These are phyloP conservation scores for Rhinocladiella similis DNA, from an alignment of 2,329 filamentous ascomycete genomes.

Conservation along the genomic window DNA sequence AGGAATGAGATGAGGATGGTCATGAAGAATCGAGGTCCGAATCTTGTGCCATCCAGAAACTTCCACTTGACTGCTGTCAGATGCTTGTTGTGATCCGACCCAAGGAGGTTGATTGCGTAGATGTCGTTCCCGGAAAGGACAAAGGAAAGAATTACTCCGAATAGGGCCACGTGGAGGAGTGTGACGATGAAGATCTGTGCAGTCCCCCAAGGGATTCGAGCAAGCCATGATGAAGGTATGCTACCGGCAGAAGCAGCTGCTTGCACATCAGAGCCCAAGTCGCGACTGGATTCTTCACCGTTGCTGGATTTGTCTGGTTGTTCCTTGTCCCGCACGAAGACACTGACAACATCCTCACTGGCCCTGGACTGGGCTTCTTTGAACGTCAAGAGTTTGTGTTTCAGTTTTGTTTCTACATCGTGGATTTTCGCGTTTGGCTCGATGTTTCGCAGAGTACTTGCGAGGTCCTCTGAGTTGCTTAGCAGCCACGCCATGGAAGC, in stretches of 20 bases:
- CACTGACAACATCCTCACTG: not conserved
- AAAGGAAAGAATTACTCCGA: constrained; percentile 11
- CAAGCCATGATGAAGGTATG: not conserved
- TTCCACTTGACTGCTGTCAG: constrained; percentile 6
- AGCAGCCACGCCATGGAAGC: constrained; percentile 11
- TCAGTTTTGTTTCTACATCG: not conserved
- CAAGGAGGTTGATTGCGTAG: constrained; percentile 4
- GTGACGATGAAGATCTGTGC: not conserved
- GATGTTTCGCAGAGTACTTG: constrained; percentile 2
- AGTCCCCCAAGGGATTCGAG: constrained; percentile 2
- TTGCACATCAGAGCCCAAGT: not conserved
- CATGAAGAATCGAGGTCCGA: constrained; percentile 15
- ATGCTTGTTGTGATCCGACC: not conserved
- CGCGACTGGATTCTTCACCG: not conserved
- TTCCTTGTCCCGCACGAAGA: no score
- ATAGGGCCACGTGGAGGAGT: constrained; percentile 6
- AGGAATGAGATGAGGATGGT: constrained; percentile 6
- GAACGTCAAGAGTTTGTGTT: not conserved
- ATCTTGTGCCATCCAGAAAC: constrained; percentile 12
- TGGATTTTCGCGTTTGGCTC: constrained; percentile 1
- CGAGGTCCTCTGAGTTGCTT: constrained; percentile 2
- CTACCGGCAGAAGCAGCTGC: not conserved
- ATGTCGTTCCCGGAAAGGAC: constrained; percentile 12
- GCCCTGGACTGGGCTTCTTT: not conserved
- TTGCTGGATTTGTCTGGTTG: not conserved